Evolutionary conservation across 805 yeast genomes (phyloP).

Genomic region (Metschnikowia orientalis): DNA sequence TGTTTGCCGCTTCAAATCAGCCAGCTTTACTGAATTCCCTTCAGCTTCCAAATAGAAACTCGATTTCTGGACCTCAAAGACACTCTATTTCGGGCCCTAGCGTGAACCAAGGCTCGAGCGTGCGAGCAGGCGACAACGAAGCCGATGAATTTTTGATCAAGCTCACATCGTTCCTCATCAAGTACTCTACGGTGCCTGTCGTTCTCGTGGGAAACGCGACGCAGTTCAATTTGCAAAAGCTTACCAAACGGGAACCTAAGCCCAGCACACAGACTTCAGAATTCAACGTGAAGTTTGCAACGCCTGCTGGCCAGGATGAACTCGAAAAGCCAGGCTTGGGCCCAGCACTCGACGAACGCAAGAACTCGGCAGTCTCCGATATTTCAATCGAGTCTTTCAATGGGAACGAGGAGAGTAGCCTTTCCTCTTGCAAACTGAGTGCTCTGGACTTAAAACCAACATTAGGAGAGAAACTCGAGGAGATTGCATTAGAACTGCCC

Average conservation of each 20-base stretch:
- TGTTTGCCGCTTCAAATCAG: slow-evolving; percentile 3
- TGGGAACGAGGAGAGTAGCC: slow-evolving; percentile 8
- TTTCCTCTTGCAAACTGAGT: slow-evolving; percentile 5
- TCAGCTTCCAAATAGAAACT: slow-evolving; percentile 5
- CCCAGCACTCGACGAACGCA: slow-evolving; percentile 5
- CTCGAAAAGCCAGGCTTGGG: slow-evolving; percentile 6
- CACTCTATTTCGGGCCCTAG: slow-evolving; percentile 7
- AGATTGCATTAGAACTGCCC: slow-evolving; percentile 2
- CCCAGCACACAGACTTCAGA: background rate
- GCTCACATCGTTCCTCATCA: slow-evolving; percentile 34
- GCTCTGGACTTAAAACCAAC: slow-evolving; percentile 1
- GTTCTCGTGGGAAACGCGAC: slow-evolving; percentile 33
- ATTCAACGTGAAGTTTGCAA: slow-evolving; percentile 12
- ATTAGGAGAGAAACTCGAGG: slow-evolving; percentile 5
- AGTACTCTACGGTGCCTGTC: slow-evolving; percentile 38
- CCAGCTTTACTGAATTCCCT: background rate
- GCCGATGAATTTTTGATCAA: slow-evolving; percentile 31
- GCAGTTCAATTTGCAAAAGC: slow-evolving; percentile 12
- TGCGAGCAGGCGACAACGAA: slow-evolving; percentile 8
- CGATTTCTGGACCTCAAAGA: slow-evolving; percentile 4
- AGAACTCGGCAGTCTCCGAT: slow-evolving; percentile 13
- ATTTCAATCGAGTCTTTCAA: slow-evolving; percentile 18
- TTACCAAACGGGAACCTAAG: background rate
- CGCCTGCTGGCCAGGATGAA: background rate
- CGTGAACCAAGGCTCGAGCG: background rate